phyloP scores from a whole-genome alignment of 2,329 filamentous ascomycete genomes.

The Fusarium poae region DNA sequence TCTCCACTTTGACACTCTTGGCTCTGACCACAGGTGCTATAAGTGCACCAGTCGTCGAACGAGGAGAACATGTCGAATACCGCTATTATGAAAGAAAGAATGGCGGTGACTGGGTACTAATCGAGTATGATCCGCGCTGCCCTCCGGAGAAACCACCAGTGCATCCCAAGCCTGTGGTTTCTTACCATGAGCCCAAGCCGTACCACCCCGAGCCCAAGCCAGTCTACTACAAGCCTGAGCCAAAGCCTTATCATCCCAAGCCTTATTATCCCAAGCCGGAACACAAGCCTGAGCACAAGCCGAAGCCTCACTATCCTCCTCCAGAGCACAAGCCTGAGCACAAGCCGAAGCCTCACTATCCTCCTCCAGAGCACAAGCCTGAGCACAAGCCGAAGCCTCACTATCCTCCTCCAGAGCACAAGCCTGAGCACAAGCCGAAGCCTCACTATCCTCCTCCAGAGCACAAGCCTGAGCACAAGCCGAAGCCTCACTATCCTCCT shows the following conservation, averaged over 20 bases:
- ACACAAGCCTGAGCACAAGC: neutral
- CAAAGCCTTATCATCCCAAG: neutral
- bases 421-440: neutral
- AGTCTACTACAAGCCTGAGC: neutral
- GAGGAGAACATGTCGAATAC: neutral
- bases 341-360: neutral
- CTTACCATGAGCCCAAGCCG: neutral
- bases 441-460: neutral
- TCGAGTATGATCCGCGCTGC: neutral
- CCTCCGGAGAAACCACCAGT: neutral
- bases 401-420: rapidly evolving
- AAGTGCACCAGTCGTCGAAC: neutral
- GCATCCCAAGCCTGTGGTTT: neutral
- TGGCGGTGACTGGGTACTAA: neutral
- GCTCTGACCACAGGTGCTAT: neutral
- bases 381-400: neutral
- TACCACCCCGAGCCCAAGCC: neutral
- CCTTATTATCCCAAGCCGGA: neutral
- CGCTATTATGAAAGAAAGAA: slow-evolving; percentile 5
- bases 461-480: too few species aligned
- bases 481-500: too few species aligned
- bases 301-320: neutral
- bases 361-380: neutral
- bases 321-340: neutral
- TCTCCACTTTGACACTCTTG: neutral